These are phyloP conservation scores for Lachancea cidri DNA, from an alignment of 805 yeast species.

Conservation along the genomic window DNA sequence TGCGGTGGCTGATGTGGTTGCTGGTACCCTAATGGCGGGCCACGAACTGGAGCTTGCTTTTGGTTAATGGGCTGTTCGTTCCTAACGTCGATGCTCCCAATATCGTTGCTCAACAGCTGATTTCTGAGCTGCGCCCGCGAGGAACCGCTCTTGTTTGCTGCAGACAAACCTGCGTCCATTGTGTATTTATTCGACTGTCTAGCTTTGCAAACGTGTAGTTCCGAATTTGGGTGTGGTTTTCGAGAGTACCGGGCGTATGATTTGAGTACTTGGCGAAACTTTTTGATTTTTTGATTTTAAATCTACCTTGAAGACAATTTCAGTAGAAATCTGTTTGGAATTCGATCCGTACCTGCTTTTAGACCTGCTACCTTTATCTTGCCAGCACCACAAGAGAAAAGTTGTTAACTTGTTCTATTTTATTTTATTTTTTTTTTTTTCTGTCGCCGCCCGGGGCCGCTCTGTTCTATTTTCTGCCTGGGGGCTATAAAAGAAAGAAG, in stretches of 20 bases:
- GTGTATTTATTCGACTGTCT: neutral
- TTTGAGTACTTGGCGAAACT: too few relatives aligned
- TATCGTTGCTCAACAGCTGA: conserved; percentile 35
- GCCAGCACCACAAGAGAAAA: too few relatives aligned
- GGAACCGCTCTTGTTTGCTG: conserved; percentile 14
- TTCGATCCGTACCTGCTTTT: too few relatives aligned
- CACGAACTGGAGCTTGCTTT: neutral
- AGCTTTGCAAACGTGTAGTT: too few relatives aligned
- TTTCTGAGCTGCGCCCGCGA: conserved; percentile 26
- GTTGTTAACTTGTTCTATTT: too few relatives aligned
- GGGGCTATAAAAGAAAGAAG: neutral
- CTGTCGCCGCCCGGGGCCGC: neutral
- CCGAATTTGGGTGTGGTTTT: neutral
- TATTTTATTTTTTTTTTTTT: too few relatives aligned
- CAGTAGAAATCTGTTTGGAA: too few relatives aligned
- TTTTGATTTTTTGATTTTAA: too few relatives aligned
- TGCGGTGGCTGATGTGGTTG: neutral
- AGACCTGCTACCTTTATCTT: too few relatives aligned
- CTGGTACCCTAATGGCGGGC: neutral
- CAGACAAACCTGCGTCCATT: conserved; percentile 35
- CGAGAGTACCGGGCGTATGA: neutral
- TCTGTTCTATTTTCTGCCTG: neutral
- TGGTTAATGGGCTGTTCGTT: conserved; percentile 37
- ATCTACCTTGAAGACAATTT: too few relatives aligned
- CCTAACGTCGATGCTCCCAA: conserved; percentile 42